phyloP scores from a whole-genome alignment of 1,284 basidiomycete genomes.

The Sporisorium reilianum region DNA sequence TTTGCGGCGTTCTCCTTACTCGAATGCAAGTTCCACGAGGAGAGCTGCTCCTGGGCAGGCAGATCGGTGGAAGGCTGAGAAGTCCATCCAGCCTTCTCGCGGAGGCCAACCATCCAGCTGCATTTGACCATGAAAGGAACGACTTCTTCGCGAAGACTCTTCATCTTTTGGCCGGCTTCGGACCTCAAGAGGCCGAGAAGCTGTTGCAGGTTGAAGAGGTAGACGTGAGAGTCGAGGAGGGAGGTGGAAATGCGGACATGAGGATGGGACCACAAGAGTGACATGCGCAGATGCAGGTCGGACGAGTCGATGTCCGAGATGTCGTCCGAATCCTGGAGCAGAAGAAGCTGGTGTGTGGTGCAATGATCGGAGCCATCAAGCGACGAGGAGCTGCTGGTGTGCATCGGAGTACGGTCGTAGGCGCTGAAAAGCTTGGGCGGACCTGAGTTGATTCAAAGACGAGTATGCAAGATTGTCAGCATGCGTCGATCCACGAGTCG shows the following conservation, averaged over 20 bases:
- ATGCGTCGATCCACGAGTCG: neutral
- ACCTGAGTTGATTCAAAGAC: slow-evolving; percentile 9
- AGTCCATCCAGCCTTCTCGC: slow-evolving; percentile 62
- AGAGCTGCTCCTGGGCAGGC: slow-evolving; percentile 8
- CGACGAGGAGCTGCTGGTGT: slow-evolving; percentile 30
- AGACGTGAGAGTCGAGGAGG: slow-evolving; percentile 64
- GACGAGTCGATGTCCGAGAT: slow-evolving; percentile 55
- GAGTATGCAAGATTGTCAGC: neutral
- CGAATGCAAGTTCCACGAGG: slow-evolving; percentile 21
- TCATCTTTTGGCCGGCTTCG: slow-evolving; percentile 56
- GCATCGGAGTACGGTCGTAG: slow-evolving; percentile 37
- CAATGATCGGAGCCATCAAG: slow-evolving; percentile 22
- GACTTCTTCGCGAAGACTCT: slow-evolving; percentile 62
- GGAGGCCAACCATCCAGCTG: slow-evolving; percentile 61
- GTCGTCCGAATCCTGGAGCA: slow-evolving; percentile 61
- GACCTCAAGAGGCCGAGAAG: slow-evolving; percentile 54
- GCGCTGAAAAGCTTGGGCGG: slow-evolving; percentile 61
- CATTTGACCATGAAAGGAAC: slow-evolving; percentile 65
- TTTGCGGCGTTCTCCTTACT: slow-evolving; percentile 19
- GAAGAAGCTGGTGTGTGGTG: slow-evolving; percentile 49
- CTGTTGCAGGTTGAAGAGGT: slow-evolving; percentile 57
- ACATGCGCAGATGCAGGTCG: slow-evolving; percentile 61
- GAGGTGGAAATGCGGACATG: slow-evolving; percentile 59
- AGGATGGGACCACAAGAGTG: slow-evolving; percentile 57
- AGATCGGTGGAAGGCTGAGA: slow-evolving; percentile 8